Conservation (phyloP, 2,329 filamentous ascomycete genomes). For the Furcasterigmium sp. region DNA sequence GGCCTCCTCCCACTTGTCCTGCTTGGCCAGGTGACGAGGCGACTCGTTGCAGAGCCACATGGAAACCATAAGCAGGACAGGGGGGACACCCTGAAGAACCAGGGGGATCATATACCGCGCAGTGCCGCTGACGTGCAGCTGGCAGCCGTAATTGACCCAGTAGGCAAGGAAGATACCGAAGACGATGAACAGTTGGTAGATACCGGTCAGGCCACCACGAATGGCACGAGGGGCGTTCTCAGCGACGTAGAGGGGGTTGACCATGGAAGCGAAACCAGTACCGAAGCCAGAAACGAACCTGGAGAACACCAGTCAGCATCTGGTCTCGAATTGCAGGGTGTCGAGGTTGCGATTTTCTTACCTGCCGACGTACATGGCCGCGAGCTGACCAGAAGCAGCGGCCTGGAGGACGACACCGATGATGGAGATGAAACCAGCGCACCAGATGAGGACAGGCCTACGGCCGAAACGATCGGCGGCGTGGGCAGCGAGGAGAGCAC, state of each 20-base stretch:
- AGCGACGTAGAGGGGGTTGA: slow-evolving; percentile 36
- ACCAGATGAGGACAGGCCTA: slow-evolving; percentile 31
- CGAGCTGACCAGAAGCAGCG: slow-evolving; percentile 6
- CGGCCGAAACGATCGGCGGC: slow-evolving; percentile 33
- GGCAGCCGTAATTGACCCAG: slow-evolving; percentile 3
- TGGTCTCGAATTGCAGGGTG: neutral
- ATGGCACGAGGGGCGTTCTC: slow-evolving; percentile 41
- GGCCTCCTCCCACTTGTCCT: slow-evolving; percentile 4
- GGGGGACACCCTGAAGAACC: neutral
- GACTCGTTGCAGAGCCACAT: slow-evolving; percentile 4
- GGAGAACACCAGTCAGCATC: slow-evolving; percentile 15
- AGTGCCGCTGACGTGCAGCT: slow-evolving; percentile 1
- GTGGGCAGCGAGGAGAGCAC: slow-evolving; percentile 22
- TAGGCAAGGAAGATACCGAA: slow-evolving; percentile 2
- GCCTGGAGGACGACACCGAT: slow-evolving; percentile 11
- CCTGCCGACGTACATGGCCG: slow-evolving; percentile 7
- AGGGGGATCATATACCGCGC: slow-evolving; percentile 1
- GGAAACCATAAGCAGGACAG: neutral
- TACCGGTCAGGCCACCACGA: slow-evolving; percentile 42
- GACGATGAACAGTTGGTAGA: slow-evolving; percentile 32
- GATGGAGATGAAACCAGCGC: slow-evolving; percentile 31
- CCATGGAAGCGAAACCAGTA: slow-evolving; percentile 42
- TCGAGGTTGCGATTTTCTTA: neutral
- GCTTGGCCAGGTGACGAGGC: slow-evolving; percentile 2
- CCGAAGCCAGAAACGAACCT: slow-evolving; percentile 39